Conservation (phyloP, 148 eudicot species). For the Tetragonia tetragonoides region DNA sequence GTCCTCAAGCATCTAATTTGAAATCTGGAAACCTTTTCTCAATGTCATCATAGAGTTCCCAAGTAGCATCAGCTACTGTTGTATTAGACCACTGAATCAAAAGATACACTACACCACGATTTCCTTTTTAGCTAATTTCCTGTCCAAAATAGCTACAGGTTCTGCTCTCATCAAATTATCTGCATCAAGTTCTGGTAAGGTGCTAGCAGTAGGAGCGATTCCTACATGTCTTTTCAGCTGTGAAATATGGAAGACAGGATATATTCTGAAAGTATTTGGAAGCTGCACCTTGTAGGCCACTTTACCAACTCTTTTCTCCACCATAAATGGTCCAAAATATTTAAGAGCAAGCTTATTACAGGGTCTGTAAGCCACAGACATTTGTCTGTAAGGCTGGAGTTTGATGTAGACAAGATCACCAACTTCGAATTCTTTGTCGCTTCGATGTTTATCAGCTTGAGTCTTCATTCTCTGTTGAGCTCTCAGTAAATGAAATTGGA, state of each 20-base stretch:
- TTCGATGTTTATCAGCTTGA: background rate
- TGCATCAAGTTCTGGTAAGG: background rate
- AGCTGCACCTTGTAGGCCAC: background rate
- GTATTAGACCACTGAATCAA: too few species aligned
- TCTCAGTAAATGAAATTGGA: background rate
- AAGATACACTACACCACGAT: background rate
- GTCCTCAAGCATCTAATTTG: background rate
- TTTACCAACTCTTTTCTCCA: background rate
- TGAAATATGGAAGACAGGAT: background rate
- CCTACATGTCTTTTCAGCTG: background rate
- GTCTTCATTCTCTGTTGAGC: background rate
- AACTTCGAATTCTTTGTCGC: background rate
- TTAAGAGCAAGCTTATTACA: background rate
- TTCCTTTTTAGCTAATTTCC: background rate
- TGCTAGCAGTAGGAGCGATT: background rate
- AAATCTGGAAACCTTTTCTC: background rate
- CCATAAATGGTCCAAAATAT: background rate
- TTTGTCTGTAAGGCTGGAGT: background rate
- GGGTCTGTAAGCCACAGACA: background rate
- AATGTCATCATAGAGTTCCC: background rate
- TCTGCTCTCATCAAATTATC: background rate
- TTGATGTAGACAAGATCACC: background rate
- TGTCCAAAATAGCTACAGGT: background rate
- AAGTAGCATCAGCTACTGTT: background rate
- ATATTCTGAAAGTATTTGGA: background rate